phyloP scores from a whole-genome alignment of 108 stramenopile genomes.

The Stephanodiscus minutulus region DNA sequence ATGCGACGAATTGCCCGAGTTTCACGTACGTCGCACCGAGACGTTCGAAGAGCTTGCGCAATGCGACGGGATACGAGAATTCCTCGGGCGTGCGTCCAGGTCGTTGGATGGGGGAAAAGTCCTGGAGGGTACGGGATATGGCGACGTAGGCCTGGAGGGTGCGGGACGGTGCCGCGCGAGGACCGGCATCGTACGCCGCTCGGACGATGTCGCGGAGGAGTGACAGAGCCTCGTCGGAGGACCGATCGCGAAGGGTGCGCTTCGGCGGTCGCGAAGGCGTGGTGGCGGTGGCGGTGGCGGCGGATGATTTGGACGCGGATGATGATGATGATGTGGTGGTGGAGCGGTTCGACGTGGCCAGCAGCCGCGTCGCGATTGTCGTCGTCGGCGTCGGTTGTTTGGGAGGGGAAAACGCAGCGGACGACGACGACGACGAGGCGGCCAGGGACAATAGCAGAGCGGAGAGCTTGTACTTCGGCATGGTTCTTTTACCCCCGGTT shows the following conservation, averaged over 20 bases:
- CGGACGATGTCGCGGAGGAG: slow-evolving; percentile 73
- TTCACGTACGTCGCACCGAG: slow-evolving; percentile 97
- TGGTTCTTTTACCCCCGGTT: background rate
- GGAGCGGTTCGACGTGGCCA: background rate
- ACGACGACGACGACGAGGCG: slow-evolving; percentile 6
- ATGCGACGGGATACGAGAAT: slow-evolving; percentile 67
- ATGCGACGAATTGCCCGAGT: slow-evolving; percentile 95
- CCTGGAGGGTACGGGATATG: slow-evolving; percentile 66
- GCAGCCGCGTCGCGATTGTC: background rate
- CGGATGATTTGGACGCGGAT: slow-evolving; percentile 1
- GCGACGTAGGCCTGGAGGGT: slow-evolving; percentile 83
- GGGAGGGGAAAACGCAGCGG: background rate
- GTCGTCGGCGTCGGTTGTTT: background rate
- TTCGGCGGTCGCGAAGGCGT: slow-evolving; percentile 48
- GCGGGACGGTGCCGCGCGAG: slow-evolving; percentile 74
- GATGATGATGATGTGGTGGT: background rate
- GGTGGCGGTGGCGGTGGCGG: slow-evolving; percentile 16
- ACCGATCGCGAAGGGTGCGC: slow-evolving; percentile 69
- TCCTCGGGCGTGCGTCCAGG: slow-evolving; percentile 36
- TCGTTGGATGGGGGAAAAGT: slow-evolving; percentile 64
- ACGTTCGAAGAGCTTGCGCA: slow-evolving; percentile 87
- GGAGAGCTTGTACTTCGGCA: slow-evolving; percentile 19
- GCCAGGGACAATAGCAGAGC: slow-evolving; percentile 12
- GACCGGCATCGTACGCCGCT: slow-evolving; percentile 80
- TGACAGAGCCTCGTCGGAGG: slow-evolving; percentile 65